Conservation (phyloP, 2,329 filamentous ascomycete genomes). For the Kalaharituber pfeilii region DNA sequence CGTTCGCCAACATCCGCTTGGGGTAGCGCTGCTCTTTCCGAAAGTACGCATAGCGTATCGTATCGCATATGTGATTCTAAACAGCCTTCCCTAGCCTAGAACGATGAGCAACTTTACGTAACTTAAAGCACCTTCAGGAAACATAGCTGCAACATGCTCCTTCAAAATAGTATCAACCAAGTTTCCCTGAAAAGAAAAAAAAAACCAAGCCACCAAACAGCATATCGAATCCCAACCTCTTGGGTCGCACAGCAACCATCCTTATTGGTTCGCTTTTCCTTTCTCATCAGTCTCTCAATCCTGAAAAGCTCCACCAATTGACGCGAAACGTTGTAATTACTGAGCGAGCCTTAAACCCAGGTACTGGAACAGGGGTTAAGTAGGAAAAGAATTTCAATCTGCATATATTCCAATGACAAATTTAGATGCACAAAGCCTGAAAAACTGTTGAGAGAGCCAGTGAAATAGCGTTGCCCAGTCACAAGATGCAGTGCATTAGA, state of each 20-base stretch:
- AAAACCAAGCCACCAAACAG: no score
- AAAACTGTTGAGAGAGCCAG: background rate
- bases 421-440: background rate
- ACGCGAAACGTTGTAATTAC: background rate
- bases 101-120: background rate
- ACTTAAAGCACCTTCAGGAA: background rate
- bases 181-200: background rate
- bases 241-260: no score
- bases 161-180: background rate
- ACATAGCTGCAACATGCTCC: background rate
- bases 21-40: background rate
- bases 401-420: background rate
- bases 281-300: background rate
- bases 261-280: background rate
- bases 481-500: background rate
- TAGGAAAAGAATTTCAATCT: background rate
- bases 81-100: background rate
- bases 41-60: background rate
- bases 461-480: background rate
- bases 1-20: no score
- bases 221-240: background rate
- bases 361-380: background rate
- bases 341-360: no score
- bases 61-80: background rate
- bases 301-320: background rate